These are phyloP conservation scores for Penicillium sp. DNA, from an alignment of 2,329 filamentous ascomycete species.

Conservation along the genomic window DNA sequence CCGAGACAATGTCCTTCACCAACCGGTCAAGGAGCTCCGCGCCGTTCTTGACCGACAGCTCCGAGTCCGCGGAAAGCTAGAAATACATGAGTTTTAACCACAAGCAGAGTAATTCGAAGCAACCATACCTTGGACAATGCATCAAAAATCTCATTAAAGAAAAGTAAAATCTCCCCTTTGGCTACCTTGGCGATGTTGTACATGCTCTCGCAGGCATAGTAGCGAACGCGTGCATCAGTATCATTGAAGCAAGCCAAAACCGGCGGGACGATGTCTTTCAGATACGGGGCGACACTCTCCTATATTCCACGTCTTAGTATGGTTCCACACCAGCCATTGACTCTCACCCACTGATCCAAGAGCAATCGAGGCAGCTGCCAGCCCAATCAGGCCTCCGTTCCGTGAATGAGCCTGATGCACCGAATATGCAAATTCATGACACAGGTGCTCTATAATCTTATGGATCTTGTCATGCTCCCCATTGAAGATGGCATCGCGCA, in stretches of 20 bases:
- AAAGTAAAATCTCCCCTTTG: slow-evolving; percentile 92
- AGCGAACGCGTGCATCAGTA: slow-evolving; percentile 92
- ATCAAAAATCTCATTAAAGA: slow-evolving; percentile 98
- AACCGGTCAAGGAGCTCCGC: slow-evolving; percentile 90
- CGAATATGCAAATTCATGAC: slow-evolving; percentile 95
- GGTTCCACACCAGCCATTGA: background rate
- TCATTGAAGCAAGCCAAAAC: slow-evolving; percentile 96
- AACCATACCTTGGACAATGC: slow-evolving; percentile 78
- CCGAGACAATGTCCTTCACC: slow-evolving; percentile 92
- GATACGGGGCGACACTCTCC: slow-evolving; percentile 84
- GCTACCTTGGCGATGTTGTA: slow-evolving; percentile 99
- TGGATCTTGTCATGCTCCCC: slow-evolving; percentile 76
- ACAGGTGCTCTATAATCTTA: slow-evolving; percentile 89
- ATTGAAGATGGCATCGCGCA: slow-evolving; percentile 71
- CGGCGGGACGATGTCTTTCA: slow-evolving; percentile 90
- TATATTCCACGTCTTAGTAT: slow-evolving; percentile 11
- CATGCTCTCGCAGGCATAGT: slow-evolving; percentile 99
- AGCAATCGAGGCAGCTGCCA: slow-evolving; percentile 93
- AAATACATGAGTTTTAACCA: slow-evolving; percentile 1
- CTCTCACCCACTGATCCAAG: slow-evolving; percentile 68
- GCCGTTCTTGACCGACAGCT: slow-evolving; percentile 95
- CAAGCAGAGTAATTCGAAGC: slow-evolving; percentile 11
- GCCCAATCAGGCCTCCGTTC: slow-evolving; percentile 90
- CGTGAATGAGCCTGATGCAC: slow-evolving; percentile 94
- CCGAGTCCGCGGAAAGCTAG: slow-evolving; percentile 88